Evolutionary conservation across 2,329 filamentous ascomycete species (phyloP).

Genomic region (Neopestalotiopsis rosae): DNA sequence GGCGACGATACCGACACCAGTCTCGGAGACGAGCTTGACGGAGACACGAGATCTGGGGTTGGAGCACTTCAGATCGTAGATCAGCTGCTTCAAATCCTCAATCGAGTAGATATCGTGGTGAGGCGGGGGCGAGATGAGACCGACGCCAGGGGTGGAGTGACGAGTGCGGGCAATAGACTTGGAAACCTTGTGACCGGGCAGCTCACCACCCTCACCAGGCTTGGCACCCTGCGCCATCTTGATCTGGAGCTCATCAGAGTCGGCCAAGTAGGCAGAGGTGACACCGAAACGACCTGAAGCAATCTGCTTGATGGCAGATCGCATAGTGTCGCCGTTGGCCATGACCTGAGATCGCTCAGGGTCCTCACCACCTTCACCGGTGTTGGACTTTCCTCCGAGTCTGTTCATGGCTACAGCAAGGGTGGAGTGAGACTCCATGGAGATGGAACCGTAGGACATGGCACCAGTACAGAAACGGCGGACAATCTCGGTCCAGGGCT

Average conservation of each 20-base stretch:
- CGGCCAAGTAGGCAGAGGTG: constrained; percentile 90
- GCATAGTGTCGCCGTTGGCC: constrained; percentile 94
- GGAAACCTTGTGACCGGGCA: constrained; percentile 96
- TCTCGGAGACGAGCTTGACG: constrained; percentile 97
- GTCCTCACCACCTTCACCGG: constrained; percentile 95
- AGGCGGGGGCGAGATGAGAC: constrained; percentile 92
- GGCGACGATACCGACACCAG: constrained; percentile 95
- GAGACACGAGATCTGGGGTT: constrained; percentile 92
- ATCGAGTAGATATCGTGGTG: constrained; percentile 99
- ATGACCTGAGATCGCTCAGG: constrained; percentile 85
- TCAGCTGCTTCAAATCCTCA: constrained; percentile 95
- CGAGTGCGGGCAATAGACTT: constrained; percentile 92
- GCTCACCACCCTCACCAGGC: constrained; percentile 95
- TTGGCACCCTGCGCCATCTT: constrained; percentile 99
- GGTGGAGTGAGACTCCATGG: constrained; percentile 97
- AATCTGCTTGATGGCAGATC: constrained; percentile 96
- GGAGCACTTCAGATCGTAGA: constrained; percentile 96
- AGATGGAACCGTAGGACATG: constrained; percentile 98
- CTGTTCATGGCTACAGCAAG: constrained; percentile 96
- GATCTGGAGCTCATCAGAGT: constrained; percentile 96
- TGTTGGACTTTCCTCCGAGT: constrained; percentile 95
- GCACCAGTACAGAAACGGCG: constrained; percentile 95
- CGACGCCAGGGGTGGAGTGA: constrained; percentile 95
- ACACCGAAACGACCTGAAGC: constrained; percentile 96
- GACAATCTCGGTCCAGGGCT: constrained; percentile 98